A percentile compares a stretch with the other conserved stretches of the same genome.
Conservation (phyloP, 805 yeast genomes). For the Kodamaea kaohsiungensis region DNA sequence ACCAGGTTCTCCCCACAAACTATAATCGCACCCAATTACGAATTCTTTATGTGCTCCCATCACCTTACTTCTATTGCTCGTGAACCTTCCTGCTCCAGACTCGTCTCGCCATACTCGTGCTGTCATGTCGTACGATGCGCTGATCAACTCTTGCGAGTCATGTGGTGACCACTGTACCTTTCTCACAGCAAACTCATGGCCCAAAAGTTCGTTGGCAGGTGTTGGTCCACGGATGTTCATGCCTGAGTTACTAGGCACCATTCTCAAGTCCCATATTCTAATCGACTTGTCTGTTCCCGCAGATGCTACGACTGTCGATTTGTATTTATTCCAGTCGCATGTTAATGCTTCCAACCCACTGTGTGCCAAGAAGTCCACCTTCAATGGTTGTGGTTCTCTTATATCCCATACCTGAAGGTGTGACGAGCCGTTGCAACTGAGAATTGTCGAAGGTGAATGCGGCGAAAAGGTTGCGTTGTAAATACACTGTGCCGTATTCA, state of each 20-base stretch:
- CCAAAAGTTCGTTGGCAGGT: conserved; percentile 74
- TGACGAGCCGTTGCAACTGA: conserved; percentile 75
- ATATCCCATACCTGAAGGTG: conserved; percentile 81
- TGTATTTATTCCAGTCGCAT: conserved; percentile 90
- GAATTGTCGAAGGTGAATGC: conserved; percentile 68
- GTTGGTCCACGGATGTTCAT: conserved; percentile 53
- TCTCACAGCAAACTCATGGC: conserved; percentile 89
- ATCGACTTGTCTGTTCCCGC: conserved; percentile 90
- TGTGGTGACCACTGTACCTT: conserved; percentile 91
- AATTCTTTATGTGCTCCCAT: conserved; percentile 82
- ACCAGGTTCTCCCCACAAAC: conserved; percentile 95
- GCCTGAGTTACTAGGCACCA: conserved; percentile 46
- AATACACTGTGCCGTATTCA: conserved; percentile 57
- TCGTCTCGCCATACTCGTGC: conserved; percentile 82
- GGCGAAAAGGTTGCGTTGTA: conserved; percentile 84
- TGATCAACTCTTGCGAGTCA: conserved; percentile 62
- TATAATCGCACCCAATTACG: conserved; percentile 92
- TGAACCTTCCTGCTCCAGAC: conserved; percentile 47
- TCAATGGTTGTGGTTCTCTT: conserved; percentile 63
- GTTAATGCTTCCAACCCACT: conserved; percentile 77
- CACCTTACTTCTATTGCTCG: conserved; percentile 33
- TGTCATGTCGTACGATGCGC: conserved; percentile 91
- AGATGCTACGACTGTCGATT: conserved; percentile 75
- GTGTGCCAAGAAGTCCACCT: conserved; percentile 67
- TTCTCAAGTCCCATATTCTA: conserved; percentile 85